Conservation (phyloP, 2,329 filamentous ascomycete species). For the Neurospora crassa region DNA sequence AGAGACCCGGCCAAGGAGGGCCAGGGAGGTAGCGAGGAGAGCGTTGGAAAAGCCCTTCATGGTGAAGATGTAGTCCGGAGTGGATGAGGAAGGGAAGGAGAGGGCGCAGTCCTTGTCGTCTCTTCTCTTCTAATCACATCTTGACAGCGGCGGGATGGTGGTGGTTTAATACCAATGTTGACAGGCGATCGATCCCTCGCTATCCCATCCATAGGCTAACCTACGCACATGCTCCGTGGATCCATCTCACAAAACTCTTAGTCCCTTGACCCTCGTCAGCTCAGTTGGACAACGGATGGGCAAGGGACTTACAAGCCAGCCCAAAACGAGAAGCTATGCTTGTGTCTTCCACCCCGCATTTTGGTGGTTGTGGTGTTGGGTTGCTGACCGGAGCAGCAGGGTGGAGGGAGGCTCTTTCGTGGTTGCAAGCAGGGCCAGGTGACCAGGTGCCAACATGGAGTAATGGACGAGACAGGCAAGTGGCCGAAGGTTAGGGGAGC, state of each 20-base stretch:
- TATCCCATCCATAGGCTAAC: neutral
- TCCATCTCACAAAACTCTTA: neutral
- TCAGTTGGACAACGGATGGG: neutral
- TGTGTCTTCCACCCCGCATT: neutral
- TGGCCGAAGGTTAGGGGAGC: conserved; percentile 6
- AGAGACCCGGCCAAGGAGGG: conserved; percentile 11
- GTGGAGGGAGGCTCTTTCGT: neutral
- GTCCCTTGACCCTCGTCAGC: neutral
- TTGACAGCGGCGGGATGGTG: neutral
- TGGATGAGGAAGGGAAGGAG: neutral
- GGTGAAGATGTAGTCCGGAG: conserved; percentile 2
- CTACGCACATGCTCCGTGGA: neutral
- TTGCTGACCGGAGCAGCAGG: neutral
- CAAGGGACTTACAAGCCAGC: neutral
- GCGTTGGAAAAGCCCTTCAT: conserved; percentile 18
- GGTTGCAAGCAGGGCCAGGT: conserved; percentile 8
- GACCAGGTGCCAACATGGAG: conserved; percentile 12
- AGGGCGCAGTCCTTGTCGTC: neutral
- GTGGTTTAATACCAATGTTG: neutral
- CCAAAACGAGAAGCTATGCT: neutral
- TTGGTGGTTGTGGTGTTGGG: neutral
- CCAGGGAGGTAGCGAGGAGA: conserved; percentile 10
- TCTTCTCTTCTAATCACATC: neutral
- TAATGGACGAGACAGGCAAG: conserved; percentile 14
- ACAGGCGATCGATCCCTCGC: neutral